These are phyloP conservation scores for Phytophthora pseudosyringae DNA, from an alignment of 352 stramenopile genomes.

Conservation along the genomic window DNA sequence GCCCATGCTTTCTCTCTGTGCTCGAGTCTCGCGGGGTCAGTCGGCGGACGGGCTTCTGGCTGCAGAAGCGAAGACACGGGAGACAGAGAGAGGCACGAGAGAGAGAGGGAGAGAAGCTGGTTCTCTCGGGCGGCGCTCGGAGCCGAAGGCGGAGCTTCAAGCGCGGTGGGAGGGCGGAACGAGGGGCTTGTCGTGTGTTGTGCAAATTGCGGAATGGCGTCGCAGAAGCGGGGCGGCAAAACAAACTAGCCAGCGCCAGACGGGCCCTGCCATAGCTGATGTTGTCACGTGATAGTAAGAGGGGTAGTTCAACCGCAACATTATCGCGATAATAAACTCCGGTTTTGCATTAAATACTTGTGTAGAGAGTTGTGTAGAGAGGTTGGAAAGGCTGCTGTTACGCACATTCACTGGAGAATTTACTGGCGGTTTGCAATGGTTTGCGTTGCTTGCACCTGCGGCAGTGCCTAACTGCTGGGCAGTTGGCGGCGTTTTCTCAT, in stretches of 20 bases:
- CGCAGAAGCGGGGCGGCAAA: constrained; percentile 7
- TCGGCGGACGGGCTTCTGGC: not conserved
- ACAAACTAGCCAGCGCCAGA: constrained; percentile 28
- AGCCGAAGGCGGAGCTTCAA: constrained; percentile 18
- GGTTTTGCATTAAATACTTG: not conserved
- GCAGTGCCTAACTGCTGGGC: constrained; percentile 17
- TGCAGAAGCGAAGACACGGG: constrained; percentile 18
- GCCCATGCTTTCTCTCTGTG: constrained; percentile 45
- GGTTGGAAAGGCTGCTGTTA: constrained; percentile 2
- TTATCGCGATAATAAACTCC: not conserved
- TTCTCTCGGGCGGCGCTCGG: constrained; percentile 15
- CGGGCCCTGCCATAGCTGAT: not conserved
- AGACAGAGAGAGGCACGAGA: constrained; percentile 31
- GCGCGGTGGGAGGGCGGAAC: constrained; percentile 9
- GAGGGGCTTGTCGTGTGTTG: constrained; percentile 11
- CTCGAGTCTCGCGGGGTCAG: constrained; percentile 17
- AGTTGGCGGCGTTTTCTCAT: constrained; percentile 12
- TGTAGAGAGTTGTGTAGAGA: not conserved
- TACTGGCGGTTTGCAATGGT: constrained; percentile 24
- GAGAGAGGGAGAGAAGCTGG: not conserved
- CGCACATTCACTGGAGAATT: constrained; percentile 25
- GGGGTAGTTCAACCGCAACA: not conserved
- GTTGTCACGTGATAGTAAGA: not conserved
- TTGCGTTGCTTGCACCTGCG: not conserved
- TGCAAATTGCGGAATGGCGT: constrained; percentile 43